Percentiles rank a stretch among this genome's conserved stretches.
phyloP scores from a whole-genome alignment of 169 alveolate species.

The Cryptosporidium ryanae region DNA sequence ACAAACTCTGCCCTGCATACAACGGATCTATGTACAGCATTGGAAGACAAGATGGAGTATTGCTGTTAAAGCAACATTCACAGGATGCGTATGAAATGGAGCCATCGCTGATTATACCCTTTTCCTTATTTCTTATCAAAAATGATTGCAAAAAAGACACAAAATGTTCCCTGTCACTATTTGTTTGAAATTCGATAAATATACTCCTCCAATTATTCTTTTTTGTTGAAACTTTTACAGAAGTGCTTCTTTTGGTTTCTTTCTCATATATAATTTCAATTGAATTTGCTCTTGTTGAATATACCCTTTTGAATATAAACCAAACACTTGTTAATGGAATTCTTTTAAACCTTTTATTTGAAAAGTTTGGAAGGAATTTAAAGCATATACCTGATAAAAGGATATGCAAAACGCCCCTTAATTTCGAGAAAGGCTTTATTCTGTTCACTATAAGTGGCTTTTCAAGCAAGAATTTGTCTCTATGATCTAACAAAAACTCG shows the following conservation, averaged over 20 bases:
- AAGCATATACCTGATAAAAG: conserved; percentile 83
- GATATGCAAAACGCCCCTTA: conserved; percentile 84
- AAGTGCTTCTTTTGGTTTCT: conserved; percentile 39
- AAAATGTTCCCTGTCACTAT: conserved; percentile 81
- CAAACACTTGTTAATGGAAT: conserved; percentile 79
- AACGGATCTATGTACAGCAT: conserved; percentile 64
- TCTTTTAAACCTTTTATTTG: conserved; percentile 83
- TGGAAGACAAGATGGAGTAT: conserved; percentile 53
- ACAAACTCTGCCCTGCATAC: conserved; percentile 62
- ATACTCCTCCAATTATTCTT: conserved; percentile 81
- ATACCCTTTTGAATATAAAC: conserved; percentile 83
- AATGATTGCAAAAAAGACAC: conserved; percentile 80
- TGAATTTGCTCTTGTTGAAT: conserved; percentile 83
- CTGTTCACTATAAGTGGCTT: conserved; percentile 74
- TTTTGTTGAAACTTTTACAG: conserved; percentile 40
- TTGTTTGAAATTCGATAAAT: conserved; percentile 81
- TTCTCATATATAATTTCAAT: conserved; percentile 85
- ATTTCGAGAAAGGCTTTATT: conserved; percentile 82
- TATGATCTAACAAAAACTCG: conserved; percentile 57
- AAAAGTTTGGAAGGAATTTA: conserved; percentile 85
- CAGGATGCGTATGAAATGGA: conserved; percentile 41
- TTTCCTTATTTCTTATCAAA: conserved; percentile 73
- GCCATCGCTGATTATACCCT: neutral
- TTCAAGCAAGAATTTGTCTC: conserved; percentile 34
- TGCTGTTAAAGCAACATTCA: neutral